phyloP scores from a whole-genome alignment of 2,329 filamentous ascomycete species.

The Neonectria ditissima region DNA sequence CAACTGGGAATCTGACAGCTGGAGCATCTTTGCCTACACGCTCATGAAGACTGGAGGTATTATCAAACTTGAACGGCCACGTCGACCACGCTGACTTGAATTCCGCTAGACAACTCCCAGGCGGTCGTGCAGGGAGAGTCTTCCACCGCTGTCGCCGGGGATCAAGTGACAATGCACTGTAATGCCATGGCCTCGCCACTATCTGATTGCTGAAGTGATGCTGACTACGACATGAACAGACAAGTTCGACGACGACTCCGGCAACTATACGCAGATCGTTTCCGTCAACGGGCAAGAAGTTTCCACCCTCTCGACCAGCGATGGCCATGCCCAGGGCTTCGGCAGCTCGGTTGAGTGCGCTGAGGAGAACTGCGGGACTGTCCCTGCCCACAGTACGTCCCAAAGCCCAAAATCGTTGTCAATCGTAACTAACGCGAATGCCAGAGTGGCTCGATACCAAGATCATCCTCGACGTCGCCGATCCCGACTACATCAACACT shows the following conservation, averaged over 20 bases:
- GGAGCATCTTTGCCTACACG: conserved; percentile 58
- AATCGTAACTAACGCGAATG: neutral
- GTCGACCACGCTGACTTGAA: neutral
- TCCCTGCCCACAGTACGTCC: conserved; percentile 38
- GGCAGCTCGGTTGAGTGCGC: conserved; percentile 69
- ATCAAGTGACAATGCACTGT: conserved; percentile 41
- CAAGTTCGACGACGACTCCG: conserved; percentile 29
- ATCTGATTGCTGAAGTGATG: fast-evolving
- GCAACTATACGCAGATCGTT: conserved; percentile 37
- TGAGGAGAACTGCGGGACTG: conserved; percentile 78
- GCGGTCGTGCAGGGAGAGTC: conserved; percentile 31
- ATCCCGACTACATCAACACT: conserved; percentile 34
- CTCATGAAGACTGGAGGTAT: conserved; percentile 49
- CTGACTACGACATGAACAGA: conserved; percentile 19
- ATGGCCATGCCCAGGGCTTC: conserved; percentile 56
- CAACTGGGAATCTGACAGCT: conserved; percentile 46
- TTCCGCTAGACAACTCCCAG: conserved; percentile 27
- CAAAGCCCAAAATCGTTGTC: fast-evolving
- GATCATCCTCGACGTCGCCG: conserved; percentile 30
- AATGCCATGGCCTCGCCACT: neutral
- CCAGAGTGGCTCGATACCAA: conserved; percentile 38
- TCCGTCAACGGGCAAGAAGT: conserved; percentile 44
- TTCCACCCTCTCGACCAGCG: conserved; percentile 58
- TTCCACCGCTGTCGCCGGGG: conserved; percentile 28
- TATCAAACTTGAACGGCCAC: neutral